Percentiles rank a stretch among this genome's conserved stretches.
phyloP scores from a whole-genome alignment of 1,284 basidiomycete genomes.

The Cryptococcus sp. region DNA sequence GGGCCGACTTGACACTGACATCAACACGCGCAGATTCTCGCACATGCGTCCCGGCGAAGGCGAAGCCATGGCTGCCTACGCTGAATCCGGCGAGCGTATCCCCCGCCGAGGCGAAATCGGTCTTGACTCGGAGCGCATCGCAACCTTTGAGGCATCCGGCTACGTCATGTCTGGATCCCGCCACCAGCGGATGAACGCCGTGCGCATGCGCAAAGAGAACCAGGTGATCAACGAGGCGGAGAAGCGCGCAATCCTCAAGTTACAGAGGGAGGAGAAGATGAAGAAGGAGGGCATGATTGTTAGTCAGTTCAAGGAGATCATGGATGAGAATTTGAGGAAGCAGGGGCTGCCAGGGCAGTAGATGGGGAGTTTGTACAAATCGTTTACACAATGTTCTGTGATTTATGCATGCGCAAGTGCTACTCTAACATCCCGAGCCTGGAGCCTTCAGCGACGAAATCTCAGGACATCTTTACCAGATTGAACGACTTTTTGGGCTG shows the following conservation, averaged over 20 bases:
- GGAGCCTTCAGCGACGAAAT: no score
- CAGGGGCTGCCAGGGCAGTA: slow-evolving; percentile 7
- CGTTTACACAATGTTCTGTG: neutral
- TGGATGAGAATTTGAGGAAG: slow-evolving; percentile 61
- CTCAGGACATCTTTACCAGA: no score
- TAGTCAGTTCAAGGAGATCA: slow-evolving; percentile 67
- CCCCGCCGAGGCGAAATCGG: slow-evolving; percentile 98
- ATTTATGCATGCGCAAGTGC: no score
- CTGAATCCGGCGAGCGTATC: slow-evolving; percentile 85
- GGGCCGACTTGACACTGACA: slow-evolving; percentile 6
- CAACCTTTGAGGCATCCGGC: slow-evolving; percentile 79
- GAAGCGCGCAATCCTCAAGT: slow-evolving; percentile 85
- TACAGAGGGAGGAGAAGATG: slow-evolving; percentile 88
- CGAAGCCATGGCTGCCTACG: slow-evolving; percentile 92
- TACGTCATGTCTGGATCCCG: slow-evolving; percentile 97
- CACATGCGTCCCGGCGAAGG: slow-evolving; percentile 90
- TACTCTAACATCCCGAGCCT: no score
- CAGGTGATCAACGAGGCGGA: slow-evolving; percentile 98
- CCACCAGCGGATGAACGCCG: slow-evolving; percentile 93
- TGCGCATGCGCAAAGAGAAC: slow-evolving; percentile 94
- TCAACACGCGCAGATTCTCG: slow-evolving; percentile 56
- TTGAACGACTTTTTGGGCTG: no score
- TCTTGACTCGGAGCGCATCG: slow-evolving; percentile 79
- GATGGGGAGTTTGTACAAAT: neutral
- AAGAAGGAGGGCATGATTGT: slow-evolving; percentile 69